A percentile compares a stretch with the other conserved stretches of the same genome.
Conservation (phyloP, 352 stramenopile species). For the Phytophthora nicotianae region DNA sequence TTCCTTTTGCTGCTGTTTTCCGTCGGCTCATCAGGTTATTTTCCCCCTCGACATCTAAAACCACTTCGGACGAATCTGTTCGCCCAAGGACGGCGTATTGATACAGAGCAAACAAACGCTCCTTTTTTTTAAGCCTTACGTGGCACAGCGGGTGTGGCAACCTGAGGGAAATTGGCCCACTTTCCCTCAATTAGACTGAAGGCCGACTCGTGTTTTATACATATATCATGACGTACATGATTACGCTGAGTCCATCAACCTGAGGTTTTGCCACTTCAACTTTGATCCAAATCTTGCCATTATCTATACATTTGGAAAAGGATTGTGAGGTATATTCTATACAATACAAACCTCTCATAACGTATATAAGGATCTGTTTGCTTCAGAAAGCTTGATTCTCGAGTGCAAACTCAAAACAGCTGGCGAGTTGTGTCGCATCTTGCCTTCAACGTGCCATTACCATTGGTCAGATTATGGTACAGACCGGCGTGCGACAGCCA, state of each 20-base stretch:
- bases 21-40: no score
- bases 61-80: no score
- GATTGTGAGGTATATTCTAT: not conserved
- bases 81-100: no score
- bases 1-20: no score
- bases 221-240: not conserved
- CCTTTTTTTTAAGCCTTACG: no score
- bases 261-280: not conserved
- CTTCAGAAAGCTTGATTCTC: conserved; percentile 22
- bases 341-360: not conserved
- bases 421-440: conserved; percentile 1
- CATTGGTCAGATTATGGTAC: conserved; percentile 1
- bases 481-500: conserved; percentile 21
- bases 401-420: conserved; percentile 1
- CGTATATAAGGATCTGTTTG: not conserved
- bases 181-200: no score
- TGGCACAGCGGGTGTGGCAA: no score
- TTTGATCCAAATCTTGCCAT: not conserved
- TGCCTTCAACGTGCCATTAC: not conserved
- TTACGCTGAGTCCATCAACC: conserved; percentile 1
- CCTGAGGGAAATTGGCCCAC: no score
- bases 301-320: no score
- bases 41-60: no score
- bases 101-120: no score
- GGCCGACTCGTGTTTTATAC: no score